Evolutionary conservation across 148 eudicot species (phyloP).

Genomic region (Heliosperma pusillum): DNA sequence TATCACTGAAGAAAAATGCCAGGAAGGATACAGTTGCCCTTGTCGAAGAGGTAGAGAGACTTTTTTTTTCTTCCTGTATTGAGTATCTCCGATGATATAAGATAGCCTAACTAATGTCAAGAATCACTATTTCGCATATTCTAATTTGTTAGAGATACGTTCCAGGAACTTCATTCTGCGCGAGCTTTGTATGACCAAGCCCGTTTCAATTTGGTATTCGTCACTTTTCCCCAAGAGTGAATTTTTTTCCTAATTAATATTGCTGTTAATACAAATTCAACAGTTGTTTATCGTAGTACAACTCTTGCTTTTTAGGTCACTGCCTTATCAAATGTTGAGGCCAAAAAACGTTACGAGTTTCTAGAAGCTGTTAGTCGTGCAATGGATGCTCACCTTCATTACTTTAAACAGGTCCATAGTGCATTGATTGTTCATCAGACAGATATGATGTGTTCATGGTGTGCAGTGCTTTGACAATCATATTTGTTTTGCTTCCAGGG

Average conservation of each 20-base stretch:
- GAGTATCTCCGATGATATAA: slow-evolving; percentile 7
- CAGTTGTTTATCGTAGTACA: background rate
- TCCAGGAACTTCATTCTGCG: slow-evolving; percentile 88
- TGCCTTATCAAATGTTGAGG: slow-evolving; percentile 74
- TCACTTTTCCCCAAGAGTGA: background rate
- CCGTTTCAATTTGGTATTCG: slow-evolving; percentile 73
- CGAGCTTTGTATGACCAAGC: slow-evolving; percentile 81
- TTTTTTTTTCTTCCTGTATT: slow-evolving; percentile 17
- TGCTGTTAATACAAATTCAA: slow-evolving; percentile 6
- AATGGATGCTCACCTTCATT: slow-evolving; percentile 91
- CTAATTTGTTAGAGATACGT: slow-evolving; percentile 68
- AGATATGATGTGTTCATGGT: slow-evolving; percentile 11
- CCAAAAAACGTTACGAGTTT: slow-evolving; percentile 83
- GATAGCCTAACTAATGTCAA: slow-evolving; percentile 24
- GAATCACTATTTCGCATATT: slow-evolving; percentile 39
- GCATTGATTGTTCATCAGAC: slow-evolving; percentile 1
- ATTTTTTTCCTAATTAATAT: background rate
- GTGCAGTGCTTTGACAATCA: slow-evolving; percentile 3
- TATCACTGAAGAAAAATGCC: slow-evolving; percentile 73
- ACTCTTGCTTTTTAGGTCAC: slow-evolving; percentile 50
- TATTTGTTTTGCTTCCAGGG: slow-evolving; percentile 50
- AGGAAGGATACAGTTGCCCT: slow-evolving; percentile 65
- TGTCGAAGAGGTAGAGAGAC: slow-evolving; percentile 67
- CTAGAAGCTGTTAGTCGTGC: slow-evolving; percentile 77
- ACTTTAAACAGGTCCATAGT: slow-evolving; percentile 65